phyloP scores from a whole-genome alignment of 179 eudicot species.

The Gypsophila paniculata region DNA sequence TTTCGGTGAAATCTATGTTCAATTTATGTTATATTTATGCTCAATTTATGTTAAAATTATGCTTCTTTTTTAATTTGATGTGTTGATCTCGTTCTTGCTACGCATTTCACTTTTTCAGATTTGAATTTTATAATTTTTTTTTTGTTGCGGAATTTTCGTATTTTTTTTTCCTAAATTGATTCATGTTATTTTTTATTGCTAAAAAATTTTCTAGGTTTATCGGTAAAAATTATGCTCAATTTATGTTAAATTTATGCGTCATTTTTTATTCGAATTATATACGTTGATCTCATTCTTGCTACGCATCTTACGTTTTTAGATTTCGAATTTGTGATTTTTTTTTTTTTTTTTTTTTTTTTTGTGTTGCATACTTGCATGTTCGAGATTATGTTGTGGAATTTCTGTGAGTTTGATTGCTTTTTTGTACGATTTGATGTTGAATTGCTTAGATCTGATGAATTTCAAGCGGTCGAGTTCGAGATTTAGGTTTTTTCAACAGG shows the following conservation, averaged over 20 bases:
- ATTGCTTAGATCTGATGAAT: constrained; percentile 12
- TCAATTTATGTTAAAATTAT: too few species aligned
- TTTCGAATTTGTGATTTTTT: constrained; percentile 17
- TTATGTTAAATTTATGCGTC: background rate
- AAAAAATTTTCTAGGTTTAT: too few species aligned
- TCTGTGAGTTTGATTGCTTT: background rate
- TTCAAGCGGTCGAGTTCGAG: background rate
- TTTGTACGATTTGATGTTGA: background rate
- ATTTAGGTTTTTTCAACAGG: background rate
- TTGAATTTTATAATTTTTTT: background rate
- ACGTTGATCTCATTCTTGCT: background rate
- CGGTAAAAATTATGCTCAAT: too few species aligned
- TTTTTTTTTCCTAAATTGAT: too few species aligned
- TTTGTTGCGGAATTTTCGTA: background rate
- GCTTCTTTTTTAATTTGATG: background rate
- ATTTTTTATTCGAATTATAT: background rate
- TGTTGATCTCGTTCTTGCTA: too few species aligned
- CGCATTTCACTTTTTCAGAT: constrained; percentile 5
- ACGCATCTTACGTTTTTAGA: constrained; percentile 4
- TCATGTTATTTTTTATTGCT: background rate
- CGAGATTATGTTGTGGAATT: constrained; percentile 4
- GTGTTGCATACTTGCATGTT: too few species aligned
- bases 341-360: too few species aligned
- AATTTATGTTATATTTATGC: background rate
- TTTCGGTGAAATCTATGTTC: too few species aligned